Evolutionary conservation across 2,329 filamentous ascomycete genomes (phyloP).

Genomic region (Exophiala viscosa): DNA sequence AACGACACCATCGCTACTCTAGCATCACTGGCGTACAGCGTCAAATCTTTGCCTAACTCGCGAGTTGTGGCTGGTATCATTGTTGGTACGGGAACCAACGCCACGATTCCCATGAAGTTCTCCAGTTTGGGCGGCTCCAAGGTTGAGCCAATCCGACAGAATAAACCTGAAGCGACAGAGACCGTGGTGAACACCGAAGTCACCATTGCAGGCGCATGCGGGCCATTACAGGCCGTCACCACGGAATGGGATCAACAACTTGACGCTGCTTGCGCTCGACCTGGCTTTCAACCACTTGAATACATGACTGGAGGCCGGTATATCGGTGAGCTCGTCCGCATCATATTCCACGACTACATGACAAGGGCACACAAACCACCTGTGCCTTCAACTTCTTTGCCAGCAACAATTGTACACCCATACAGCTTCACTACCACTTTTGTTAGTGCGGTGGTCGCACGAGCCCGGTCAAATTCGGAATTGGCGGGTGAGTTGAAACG

Average conservation of each 20-base stretch:
- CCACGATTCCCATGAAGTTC: constrained; percentile 69
- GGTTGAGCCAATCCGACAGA: constrained; percentile 47
- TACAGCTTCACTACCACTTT: constrained; percentile 70
- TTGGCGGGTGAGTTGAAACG: constrained; percentile 46
- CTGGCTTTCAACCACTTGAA: constrained; percentile 77
- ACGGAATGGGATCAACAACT: constrained; percentile 68
- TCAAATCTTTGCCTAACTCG: constrained; percentile 57
- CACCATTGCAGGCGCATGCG: constrained; percentile 73
- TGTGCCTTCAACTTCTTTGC: constrained; percentile 48
- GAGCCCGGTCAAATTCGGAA: constrained; percentile 47
- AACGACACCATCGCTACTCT: constrained; percentile 80
- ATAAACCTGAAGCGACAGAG: constrained; percentile 52
- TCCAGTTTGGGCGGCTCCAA: constrained; percentile 63
- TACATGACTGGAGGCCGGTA: constrained; percentile 81
- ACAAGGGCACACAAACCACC: constrained; percentile 39
- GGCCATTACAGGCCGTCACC: constrained; percentile 63
- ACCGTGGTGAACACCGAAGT: constrained; percentile 81
- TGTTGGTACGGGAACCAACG: constrained; percentile 76
- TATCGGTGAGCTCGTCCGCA: constrained; percentile 69
- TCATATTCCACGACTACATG: constrained; percentile 66
- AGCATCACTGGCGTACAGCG: constrained; percentile 70
- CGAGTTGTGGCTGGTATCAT: constrained; percentile 76
- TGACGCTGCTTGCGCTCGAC: constrained; percentile 62
- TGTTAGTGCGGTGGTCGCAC: constrained; percentile 65
- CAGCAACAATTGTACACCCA: constrained; percentile 52